These are phyloP conservation scores for Ligustrum vulgare DNA, from an alignment of 257 asterid species.

Conservation along the genomic window DNA sequence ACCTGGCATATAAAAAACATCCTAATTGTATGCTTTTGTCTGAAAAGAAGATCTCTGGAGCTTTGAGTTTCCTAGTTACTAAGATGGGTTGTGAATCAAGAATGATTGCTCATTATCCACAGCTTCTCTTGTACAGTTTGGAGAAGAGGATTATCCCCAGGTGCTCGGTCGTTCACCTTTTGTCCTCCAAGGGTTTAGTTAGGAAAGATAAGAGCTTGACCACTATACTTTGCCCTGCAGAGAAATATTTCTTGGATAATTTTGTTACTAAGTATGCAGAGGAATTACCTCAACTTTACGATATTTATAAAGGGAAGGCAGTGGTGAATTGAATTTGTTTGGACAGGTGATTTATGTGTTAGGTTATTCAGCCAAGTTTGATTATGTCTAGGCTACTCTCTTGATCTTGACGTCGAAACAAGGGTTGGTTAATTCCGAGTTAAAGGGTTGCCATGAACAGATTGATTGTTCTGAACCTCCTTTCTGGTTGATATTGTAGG, in stretches of 20 bases:
- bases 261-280: slow-evolving; percentile 19
- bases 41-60: slow-evolving; percentile 12
- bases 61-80: slow-evolving; percentile 23
- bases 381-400: no score
- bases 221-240: not conserved
- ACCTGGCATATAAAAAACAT: slow-evolving; percentile 16
- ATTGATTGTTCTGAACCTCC: no score
- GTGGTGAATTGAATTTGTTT: no score
- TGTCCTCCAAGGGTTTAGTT: slow-evolving; percentile 17
- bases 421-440: no score
- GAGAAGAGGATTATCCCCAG: slow-evolving; percentile 29
- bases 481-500: not conserved
- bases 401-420: no score
- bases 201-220: not conserved
- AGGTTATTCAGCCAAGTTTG: no score
- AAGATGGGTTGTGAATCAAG: slow-evolving; percentile 24
- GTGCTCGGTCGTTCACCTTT: slow-evolving; percentile 11
- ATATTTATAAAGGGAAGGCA: not conserved
- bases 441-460: no score
- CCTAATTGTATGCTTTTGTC: slow-evolving; percentile 23
- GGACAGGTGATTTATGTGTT: no score
- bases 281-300: slow-evolving; percentile 19
- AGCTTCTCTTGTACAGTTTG: slow-evolving; percentile 8
- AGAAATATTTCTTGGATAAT: slow-evolving; percentile 8
- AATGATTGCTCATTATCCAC: not conserved